These are phyloP conservation scores for Glycine soja DNA, from an alignment of 306 rosid species.

Conservation along the genomic window DNA sequence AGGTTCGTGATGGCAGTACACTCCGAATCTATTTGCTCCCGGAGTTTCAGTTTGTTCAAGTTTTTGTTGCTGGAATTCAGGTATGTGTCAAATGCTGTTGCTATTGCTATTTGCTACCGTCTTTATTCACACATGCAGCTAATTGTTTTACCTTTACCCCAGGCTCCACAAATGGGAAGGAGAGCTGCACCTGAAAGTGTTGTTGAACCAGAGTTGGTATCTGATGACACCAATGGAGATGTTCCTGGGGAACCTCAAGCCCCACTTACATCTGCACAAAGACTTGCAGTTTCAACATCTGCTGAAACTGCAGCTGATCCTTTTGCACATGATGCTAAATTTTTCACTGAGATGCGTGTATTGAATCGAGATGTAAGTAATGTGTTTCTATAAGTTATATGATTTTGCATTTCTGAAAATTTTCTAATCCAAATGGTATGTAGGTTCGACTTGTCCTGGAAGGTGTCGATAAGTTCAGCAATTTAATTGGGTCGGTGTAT, in stretches of 20 bases:
- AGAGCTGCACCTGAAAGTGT: slow-evolving; percentile 67
- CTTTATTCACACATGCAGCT: slow-evolving; percentile 8
- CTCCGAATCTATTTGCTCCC: slow-evolving; percentile 93
- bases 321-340: slow-evolving; percentile 87
- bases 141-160: slow-evolving; percentile 37
- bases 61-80: slow-evolving; percentile 96
- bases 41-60: slow-evolving; percentile 98
- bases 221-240: slow-evolving; percentile 74
- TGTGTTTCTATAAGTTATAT: slow-evolving; percentile 24
- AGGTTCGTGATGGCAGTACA: slow-evolving; percentile 98
- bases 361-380: slow-evolving; percentile 80
- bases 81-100: slow-evolving; percentile 47
- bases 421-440: slow-evolving; percentile 54
- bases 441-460: slow-evolving; percentile 95
- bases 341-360: slow-evolving; percentile 95
- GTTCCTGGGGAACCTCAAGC: slow-evolving; percentile 73
- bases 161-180: slow-evolving; percentile 98
- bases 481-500: slow-evolving; percentile 93
- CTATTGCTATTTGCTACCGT: slow-evolving; percentile 18
- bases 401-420: slow-evolving; percentile 25
- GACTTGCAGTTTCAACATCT: slow-evolving; percentile 80
- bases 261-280: slow-evolving; percentile 93
- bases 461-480: slow-evolving; percentile 95
- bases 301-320: slow-evolving; percentile 75
- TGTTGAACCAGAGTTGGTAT: slow-evolving; percentile 61